phyloP scores from a whole-genome alignment of 2,329 filamentous ascomycete species.

The Fusarium penzigii region DNA sequence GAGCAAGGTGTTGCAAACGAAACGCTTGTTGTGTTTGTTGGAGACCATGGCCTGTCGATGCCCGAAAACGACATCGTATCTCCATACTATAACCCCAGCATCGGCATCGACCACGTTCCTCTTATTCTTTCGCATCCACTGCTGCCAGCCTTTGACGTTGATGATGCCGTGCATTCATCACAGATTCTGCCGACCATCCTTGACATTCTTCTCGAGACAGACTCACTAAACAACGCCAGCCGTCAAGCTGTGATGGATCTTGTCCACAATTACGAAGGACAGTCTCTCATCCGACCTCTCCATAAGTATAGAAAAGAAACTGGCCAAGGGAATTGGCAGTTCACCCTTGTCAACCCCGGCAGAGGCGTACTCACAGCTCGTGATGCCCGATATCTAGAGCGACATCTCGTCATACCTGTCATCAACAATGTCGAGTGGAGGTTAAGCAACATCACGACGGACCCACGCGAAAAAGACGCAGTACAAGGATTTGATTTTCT shows the following conservation, averaged over 20 bases:
- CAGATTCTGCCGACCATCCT: conserved; percentile 36
- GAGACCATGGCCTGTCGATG: conserved; percentile 36
- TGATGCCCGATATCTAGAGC: conserved; percentile 31
- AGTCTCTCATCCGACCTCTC: conserved; percentile 32
- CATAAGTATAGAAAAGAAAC: conserved; percentile 11
- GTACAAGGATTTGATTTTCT: conserved; percentile 31
- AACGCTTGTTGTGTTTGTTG: conserved; percentile 35
- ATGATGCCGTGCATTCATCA: conserved; percentile 31
- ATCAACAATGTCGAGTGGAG: conserved; percentile 35
- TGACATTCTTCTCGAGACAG: conserved; percentile 33
- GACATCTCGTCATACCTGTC: conserved; percentile 33
- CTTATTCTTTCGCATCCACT: conserved; percentile 34
- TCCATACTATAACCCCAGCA: conserved; percentile 34
- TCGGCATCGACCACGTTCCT: conserved; percentile 33
- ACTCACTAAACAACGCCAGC: conserved; percentile 26
- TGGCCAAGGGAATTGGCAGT: conserved; percentile 35
- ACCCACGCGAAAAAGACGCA: conserved; percentile 27
- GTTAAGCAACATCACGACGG: conserved; percentile 29
- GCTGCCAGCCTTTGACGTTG: conserved; percentile 29
- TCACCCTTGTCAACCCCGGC: conserved; percentile 35
- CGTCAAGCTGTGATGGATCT: conserved; percentile 25
- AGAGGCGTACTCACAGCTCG: conserved; percentile 34
- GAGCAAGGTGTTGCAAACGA: conserved; percentile 35
- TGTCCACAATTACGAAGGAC: conserved; percentile 33
- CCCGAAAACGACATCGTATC: conserved; percentile 32